Conservation (phyloP, 1,284 basidiomycete species). For the Malassezia dermatis region DNA sequence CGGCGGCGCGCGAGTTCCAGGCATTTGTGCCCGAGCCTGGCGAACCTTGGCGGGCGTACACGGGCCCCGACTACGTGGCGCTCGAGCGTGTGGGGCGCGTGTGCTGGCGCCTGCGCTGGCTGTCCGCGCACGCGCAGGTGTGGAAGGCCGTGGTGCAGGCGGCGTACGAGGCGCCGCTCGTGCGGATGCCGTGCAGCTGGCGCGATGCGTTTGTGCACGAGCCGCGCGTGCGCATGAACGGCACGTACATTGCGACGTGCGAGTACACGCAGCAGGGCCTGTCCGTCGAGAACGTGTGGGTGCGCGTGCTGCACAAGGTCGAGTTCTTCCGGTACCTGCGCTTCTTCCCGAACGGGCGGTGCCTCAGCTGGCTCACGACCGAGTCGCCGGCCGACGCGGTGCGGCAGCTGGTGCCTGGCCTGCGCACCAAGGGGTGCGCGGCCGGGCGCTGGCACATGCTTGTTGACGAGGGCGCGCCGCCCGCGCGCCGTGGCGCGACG, state of each 20-base stretch:
- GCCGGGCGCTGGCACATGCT: constrained; percentile 51
- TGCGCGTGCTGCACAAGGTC: constrained; percentile 42
- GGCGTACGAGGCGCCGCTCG: constrained; percentile 27
- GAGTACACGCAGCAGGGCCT: constrained; percentile 40
- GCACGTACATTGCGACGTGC: constrained; percentile 42
- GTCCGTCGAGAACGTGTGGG: constrained; percentile 38
- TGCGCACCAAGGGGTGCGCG: constrained; percentile 61
- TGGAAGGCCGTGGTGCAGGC: constrained; percentile 35
- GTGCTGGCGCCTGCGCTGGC: constrained; percentile 39
- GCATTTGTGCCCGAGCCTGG: constrained; percentile 8
- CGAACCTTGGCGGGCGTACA: constrained; percentile 29
- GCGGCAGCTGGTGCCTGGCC: constrained; percentile 61
- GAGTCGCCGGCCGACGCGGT: constrained; percentile 70
- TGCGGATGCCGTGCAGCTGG: constrained; percentile 28
- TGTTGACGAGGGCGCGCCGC: constrained; percentile 4
- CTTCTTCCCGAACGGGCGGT: constrained; percentile 75
- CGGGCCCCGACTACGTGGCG: constrained; percentile 36
- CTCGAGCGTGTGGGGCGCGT: constrained; percentile 33
- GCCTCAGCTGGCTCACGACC: constrained; percentile 73
- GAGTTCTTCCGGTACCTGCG: constrained; percentile 68
- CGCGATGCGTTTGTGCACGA: constrained; percentile 39
- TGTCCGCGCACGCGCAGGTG: constrained; percentile 27
- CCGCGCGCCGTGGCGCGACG: constrained; percentile 20
- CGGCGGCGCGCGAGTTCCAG: constrained; percentile 1
- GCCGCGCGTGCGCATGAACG: constrained; percentile 40